These are phyloP conservation scores for Capsicum rhomboideum DNA, from an alignment of 257 asterid species.

Conservation along the genomic window DNA sequence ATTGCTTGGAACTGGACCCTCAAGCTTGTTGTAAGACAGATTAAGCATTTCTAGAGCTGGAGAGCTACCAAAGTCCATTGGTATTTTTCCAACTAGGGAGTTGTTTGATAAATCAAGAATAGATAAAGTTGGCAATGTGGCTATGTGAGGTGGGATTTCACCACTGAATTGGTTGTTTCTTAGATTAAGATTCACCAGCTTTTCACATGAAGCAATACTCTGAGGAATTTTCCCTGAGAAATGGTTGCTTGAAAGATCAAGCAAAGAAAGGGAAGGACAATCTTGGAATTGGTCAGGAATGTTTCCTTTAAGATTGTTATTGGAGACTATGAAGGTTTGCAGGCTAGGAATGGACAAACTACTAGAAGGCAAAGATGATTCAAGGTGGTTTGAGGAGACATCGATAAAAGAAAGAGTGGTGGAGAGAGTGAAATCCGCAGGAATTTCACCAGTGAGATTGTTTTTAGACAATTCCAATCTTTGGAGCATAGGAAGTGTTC, in stretches of 20 bases:
- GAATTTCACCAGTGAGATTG: slow-evolving; percentile 55
- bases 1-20: slow-evolving; percentile 60
- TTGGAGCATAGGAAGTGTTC: slow-evolving; percentile 52
- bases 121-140: slow-evolving; percentile 53
- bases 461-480: slow-evolving; percentile 57
- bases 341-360: slow-evolving; percentile 48
- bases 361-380: slow-evolving; percentile 42
- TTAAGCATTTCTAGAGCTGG: slow-evolving; percentile 70
- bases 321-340: slow-evolving; percentile 48
- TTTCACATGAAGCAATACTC: slow-evolving; percentile 59
- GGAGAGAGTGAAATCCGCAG: slow-evolving; percentile 49
- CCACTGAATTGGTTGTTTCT: slow-evolving; percentile 44
- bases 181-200: slow-evolving; percentile 48
- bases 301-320: slow-evolving; percentile 47
- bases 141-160: slow-evolving; percentile 52
- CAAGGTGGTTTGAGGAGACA: slow-evolving; percentile 43
- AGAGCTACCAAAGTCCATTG: slow-evolving; percentile 50
- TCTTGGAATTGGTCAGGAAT: slow-evolving; percentile 59
- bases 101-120: slow-evolving; percentile 63
- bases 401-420: slow-evolving; percentile 60
- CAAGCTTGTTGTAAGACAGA: slow-evolving; percentile 54
- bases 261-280: slow-evolving; percentile 48
- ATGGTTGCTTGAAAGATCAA: slow-evolving; percentile 55
- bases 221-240: slow-evolving; percentile 59
- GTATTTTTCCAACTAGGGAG: slow-evolving; percentile 55